Percentiles rank a stretch among this genome's conserved stretches.
Evolutionary conservation across 2,329 filamentous ascomycete genomes (phyloP).

Genomic region (Trichophyton benhamiae): DNA sequence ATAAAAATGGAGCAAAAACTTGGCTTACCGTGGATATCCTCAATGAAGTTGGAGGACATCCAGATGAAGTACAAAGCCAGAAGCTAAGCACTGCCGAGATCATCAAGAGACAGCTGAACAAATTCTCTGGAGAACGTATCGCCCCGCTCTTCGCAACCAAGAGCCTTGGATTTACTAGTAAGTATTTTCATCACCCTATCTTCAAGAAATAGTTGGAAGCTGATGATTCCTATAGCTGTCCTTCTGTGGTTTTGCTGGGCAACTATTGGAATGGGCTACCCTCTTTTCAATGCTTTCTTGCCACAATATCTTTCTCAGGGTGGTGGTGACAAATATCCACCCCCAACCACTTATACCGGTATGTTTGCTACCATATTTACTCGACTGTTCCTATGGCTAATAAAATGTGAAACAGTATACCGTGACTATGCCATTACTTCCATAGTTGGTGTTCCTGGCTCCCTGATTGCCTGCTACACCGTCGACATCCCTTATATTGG

Average conservation of each 20-base stretch:
- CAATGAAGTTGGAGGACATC: constrained; percentile 42
- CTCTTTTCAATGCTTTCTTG: constrained; percentile 81
- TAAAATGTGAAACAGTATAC: constrained; percentile 41
- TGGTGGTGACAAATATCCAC: constrained; percentile 26
- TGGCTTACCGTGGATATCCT: constrained; percentile 63
- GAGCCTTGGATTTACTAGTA: constrained; percentile 38
- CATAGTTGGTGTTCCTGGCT: constrained; percentile 63
- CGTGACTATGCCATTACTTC: constrained; percentile 74
- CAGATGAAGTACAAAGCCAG: constrained; percentile 29
- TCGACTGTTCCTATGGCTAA: not conserved
- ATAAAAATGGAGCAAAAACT: constrained; percentile 54
- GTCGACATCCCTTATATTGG: constrained; percentile 56
- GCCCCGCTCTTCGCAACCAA: constrained; percentile 47
- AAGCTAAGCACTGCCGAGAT: constrained; percentile 38
- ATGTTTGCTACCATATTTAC: not conserved
- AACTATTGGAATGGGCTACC: constrained; percentile 74
- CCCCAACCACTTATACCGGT: constrained; percentile 28
- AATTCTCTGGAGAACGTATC: constrained; percentile 57
- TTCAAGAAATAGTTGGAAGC: constrained; percentile 19
- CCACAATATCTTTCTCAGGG: constrained; percentile 66
- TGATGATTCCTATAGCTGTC: constrained; percentile 21
- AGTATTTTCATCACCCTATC: constrained; percentile 20
- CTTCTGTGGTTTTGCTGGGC: constrained; percentile 69
- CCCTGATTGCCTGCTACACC: constrained; percentile 59
- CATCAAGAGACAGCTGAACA: constrained; percentile 47